These are phyloP conservation scores for Naganishia onofrii DNA, from an alignment of 768 basidiomycete species.

Conservation along the genomic window DNA sequence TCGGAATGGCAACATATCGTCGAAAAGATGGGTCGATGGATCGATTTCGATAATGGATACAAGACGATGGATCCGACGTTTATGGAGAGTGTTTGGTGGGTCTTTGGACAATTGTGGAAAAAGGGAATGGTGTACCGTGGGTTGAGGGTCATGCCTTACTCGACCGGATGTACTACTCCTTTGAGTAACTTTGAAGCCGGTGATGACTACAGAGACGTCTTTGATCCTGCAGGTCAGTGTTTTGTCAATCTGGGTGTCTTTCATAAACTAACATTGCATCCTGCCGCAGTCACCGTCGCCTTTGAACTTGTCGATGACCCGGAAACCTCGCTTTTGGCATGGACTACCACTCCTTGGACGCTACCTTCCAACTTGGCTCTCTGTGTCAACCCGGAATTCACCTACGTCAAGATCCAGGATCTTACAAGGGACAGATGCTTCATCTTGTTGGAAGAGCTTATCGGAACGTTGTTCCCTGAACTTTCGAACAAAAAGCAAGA, in stretches of 20 bases:
- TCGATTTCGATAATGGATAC: conserved; percentile 99
- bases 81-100: conserved; percentile 99
- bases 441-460: conserved; percentile 83
- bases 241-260: conserved; percentile 60
- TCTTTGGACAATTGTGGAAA: conserved; percentile 87
- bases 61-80: conserved; percentile 89
- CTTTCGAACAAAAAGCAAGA: conserved; percentile 56
- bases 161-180: conserved; percentile 91
- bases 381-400: conserved; percentile 93
- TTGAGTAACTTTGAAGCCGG: conserved; percentile 97
- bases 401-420: conserved; percentile 95
- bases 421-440: conserved; percentile 79
- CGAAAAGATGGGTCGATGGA: conserved; percentile 98
- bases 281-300: conserved; percentile 70
- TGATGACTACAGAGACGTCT: conserved; percentile 83
- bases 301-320: conserved; percentile 94
- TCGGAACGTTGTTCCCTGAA: conserved; percentile 80
- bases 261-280: not conserved
- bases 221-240: conserved; percentile 62
- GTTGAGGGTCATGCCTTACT: conserved; percentile 94
- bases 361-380: conserved; percentile 90
- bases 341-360: conserved; percentile 99
- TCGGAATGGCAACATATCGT: conserved; percentile 92
- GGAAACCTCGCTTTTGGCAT: conserved; percentile 80
- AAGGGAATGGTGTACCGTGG: conserved; percentile 91